Base-by-base conservation (phyloP, 306 rosid species). In the Fragaria ananassa region DNA sequence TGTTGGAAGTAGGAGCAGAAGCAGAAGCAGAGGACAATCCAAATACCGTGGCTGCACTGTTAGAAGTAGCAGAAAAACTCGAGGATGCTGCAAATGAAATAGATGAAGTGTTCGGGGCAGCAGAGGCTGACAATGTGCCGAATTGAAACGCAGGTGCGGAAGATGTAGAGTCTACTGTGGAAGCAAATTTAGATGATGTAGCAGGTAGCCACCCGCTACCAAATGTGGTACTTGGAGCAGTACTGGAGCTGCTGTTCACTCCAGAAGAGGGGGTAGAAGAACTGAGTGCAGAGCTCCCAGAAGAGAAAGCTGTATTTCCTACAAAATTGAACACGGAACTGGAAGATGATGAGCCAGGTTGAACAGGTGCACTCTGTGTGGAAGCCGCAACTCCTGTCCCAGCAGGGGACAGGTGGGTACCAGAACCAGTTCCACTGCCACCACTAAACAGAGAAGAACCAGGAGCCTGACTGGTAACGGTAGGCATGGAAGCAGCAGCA, bases 271-370 rank as follows among this genome's bases (percentile, higher is more conserved):
- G 83, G 69, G 90, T 82, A 70, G 97, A 81, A 57, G 84, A 49
- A 64, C 75, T 31, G 0, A 82, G 68, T 67, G 88, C 93, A 86
- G 88, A 86, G 86, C 84, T 83, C 53, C 97, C 92, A 47, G 91
- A 80, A 64, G 95, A 79, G 51, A 87, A 71, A 50, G 83, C 64
- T 4, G 90, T 18, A 74, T 71, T 87, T 34, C 84, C 94, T 35
- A 78, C 70, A 77, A 85, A 81, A 41, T 85, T 89, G 68, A 86
- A 85, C 9, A 80, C 86, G 2, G 81, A 81, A 19, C 87, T 76
- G 53, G 89, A 54, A 6, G 88, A 72, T 56, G 90, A 81, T n/a
- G 94, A 87, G 71, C 91, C 84, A 71, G 87, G 83, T 56, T 78
- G 86, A 68, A 80, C 41, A 5, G 91, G 83, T 35, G 68, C 84